These are phyloP conservation scores for Nelumbo lutea DNA, from an alignment of 164 flowering plant genomes.

Conservation along the genomic window DNA sequence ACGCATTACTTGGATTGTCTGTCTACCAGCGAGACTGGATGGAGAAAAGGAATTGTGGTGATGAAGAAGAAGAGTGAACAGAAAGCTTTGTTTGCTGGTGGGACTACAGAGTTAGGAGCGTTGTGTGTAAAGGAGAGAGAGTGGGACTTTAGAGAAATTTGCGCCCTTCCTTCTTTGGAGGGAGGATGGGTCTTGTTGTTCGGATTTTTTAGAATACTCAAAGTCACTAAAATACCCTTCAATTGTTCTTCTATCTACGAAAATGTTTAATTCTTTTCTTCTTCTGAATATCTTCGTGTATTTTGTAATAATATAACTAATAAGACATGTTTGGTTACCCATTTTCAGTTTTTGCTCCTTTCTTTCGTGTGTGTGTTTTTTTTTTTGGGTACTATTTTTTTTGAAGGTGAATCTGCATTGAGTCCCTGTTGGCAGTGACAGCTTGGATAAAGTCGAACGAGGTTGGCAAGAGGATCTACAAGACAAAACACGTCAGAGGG, in stretches of 20 bases:
- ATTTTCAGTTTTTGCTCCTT: too few species aligned
- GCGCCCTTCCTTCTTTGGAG: constrained; percentile 2
- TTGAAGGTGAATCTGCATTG: too few species aligned
- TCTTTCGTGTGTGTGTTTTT: too few species aligned
- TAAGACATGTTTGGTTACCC: too few species aligned
- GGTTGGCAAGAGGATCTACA: too few species aligned
- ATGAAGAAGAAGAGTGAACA: not conserved
- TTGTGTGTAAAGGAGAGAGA: not conserved
- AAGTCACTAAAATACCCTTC: not conserved
- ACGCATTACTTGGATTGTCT: constrained; percentile 2
- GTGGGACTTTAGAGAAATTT: not conserved
- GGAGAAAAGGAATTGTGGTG: not conserved
- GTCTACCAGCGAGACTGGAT: constrained; percentile 1
- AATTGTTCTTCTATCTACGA: not conserved
- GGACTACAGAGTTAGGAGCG: not conserved
- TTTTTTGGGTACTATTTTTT: too few species aligned
- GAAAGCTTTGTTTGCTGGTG: not conserved
- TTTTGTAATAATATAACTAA: too few species aligned
- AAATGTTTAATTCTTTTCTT: not conserved
- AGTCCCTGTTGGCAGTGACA: too few species aligned
- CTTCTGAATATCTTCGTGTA: too few species aligned
- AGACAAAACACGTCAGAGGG: too few species aligned
- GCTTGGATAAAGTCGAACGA: too few species aligned
- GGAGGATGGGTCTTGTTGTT: constrained; percentile 5
- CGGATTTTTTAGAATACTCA: not conserved